Conservation (phyloP, 768 basidiomycete genomes). For the Calvatia gigantea region DNA sequence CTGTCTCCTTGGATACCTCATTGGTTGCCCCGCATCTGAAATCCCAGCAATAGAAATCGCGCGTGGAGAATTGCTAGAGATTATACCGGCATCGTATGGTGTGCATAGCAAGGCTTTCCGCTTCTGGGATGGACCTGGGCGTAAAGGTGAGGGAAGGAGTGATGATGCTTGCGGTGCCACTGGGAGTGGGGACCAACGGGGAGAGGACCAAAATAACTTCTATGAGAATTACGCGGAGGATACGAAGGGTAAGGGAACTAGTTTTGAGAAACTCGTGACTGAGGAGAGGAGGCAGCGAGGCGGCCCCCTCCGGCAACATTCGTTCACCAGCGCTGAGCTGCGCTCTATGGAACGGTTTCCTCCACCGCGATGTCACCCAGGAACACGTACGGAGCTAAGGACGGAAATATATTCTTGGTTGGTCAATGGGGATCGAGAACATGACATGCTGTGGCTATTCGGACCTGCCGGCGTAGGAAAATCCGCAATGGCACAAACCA, state of each 20-base stretch:
- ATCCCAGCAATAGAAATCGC: slow-evolving; percentile 98
- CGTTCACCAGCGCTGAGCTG: background rate
- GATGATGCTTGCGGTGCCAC: too few relatives aligned
- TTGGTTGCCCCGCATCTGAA: slow-evolving; percentile 91
- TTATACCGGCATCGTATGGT: slow-evolving; percentile 84
- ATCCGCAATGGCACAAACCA: background rate
- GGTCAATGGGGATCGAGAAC: background rate
- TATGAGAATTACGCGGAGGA: slow-evolving; percentile 88
- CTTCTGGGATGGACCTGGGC: slow-evolving; percentile 88
- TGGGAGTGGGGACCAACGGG: slow-evolving; percentile 21
- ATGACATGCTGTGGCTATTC: background rate
- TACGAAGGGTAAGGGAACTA: slow-evolving; percentile 57
- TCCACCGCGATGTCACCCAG: background rate
- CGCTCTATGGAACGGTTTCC: background rate
- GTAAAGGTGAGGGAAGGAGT: slow-evolving; percentile 40
- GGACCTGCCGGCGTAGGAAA: background rate
- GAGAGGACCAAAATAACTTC: slow-evolving; percentile 71
- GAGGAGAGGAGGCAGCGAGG: too few relatives aligned
- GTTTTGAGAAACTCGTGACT: too few relatives aligned
- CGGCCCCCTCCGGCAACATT: too few relatives aligned
- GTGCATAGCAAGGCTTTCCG: slow-evolving; percentile 88
- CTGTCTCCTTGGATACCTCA: slow-evolving; percentile 89
- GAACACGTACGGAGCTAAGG: background rate
- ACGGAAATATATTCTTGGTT: background rate
- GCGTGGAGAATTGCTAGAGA: slow-evolving; percentile 91